Evolutionary conservation across 1,284 basidiomycete species (phyloP).

Genomic region (Psilocybe mexicana): DNA sequence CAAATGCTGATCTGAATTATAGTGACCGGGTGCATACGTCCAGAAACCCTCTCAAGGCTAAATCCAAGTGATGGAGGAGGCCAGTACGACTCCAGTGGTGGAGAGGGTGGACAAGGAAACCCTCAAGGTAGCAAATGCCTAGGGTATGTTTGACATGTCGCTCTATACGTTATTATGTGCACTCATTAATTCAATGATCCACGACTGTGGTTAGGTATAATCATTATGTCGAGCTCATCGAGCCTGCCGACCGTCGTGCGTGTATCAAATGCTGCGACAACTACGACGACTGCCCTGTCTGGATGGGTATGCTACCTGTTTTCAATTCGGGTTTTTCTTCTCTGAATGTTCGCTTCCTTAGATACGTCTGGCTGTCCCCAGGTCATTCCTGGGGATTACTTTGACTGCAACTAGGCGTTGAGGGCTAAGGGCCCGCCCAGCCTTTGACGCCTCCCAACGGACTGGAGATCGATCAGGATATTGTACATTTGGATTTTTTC

Average conservation of each 20-base stretch:
- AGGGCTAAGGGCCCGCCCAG: too few relatives aligned
- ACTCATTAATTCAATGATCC: neutral
- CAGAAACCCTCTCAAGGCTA: slow-evolving; percentile 37
- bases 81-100: slow-evolving; percentile 54
- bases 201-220: slow-evolving; percentile 36
- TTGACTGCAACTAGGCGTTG: slow-evolving; percentile 23
- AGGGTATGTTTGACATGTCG: slow-evolving; percentile 33
- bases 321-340: neutral
- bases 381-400: slow-evolving; percentile 40
- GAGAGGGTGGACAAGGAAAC: slow-evolving; percentile 43
- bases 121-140: slow-evolving; percentile 46
- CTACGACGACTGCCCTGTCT: slow-evolving; percentile 43
- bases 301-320: slow-evolving; percentile 34
- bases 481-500: too few relatives aligned
- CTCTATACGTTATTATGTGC: neutral
- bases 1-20: neutral
- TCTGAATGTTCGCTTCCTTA: slow-evolving; percentile 4
- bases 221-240: slow-evolving; percentile 53
- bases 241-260: slow-evolving; percentile 43
- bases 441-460: too few relatives aligned
- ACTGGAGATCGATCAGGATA: too few relatives aligned
- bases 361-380: slow-evolving; percentile 37
- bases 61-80: slow-evolving; percentile 47
- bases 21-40: slow-evolving; percentile 39
- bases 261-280: slow-evolving; percentile 55